Evolutionary conservation across 495 filamentous ascomycete species (phyloP), one percentile per base, ranked within the genome.

Genomic region (Stereocaulon alpinum): DNA sequence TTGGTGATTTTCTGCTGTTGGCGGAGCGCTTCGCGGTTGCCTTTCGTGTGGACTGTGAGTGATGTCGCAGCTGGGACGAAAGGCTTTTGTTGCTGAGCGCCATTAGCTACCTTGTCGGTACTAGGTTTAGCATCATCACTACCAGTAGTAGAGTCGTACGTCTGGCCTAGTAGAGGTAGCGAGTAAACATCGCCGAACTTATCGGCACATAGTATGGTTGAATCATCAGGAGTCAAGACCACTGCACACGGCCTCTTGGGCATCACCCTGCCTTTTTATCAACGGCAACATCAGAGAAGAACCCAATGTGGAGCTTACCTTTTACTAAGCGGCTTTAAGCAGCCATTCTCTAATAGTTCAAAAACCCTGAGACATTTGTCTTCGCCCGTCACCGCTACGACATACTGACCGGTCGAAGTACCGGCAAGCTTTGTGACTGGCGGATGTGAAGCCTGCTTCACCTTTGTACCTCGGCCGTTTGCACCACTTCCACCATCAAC

Each of bases 161-260:
- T 43, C 40, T 55, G 50, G 10, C 58, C 58, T 52, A 91, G 68
- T 3, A 97, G 72, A 4, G 93, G 91, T n/a, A 98, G 70, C 6
- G 86, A 78, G 70, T 93, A 96, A 60, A 95, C 92, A 72, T 98
- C 93, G 37, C 93, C 93, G 67, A 95, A 96, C 68, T 97, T 98
- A 72, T 98, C 94, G 37, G 82, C 90, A 58, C 78, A 83, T 30
- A 97, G 71, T 60, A 97, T 88, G 3, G 78, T 87, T 3, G 72
- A 72, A 44, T 83, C 79, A 68, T 90, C 82, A 24, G 77, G 65
- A 1, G 87, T 84, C 49, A 96, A 71, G 50, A 78, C 72, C 57
- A 98, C 70, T 49, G 86, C 80, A 68, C 83, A 88, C 32, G 88
- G 88, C 44, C 91, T 84, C 72, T 96, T 96, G 43, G 91, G 87